Base-by-base conservation (phyloP, 1,139 yeast species). In the Petasospora fabianii region DNA sequence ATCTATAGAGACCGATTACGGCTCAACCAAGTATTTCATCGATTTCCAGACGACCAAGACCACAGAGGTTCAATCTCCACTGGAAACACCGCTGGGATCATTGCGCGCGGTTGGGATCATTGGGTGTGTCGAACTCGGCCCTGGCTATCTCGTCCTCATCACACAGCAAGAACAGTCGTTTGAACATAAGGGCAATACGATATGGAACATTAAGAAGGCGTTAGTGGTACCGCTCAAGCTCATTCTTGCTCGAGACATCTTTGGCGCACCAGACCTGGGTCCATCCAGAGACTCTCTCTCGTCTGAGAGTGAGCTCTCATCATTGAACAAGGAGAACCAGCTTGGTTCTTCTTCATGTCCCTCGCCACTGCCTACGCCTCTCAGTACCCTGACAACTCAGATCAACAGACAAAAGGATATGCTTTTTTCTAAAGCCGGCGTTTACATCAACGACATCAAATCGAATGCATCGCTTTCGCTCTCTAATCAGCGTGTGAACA, bases 61-160 rank as follows among this genome's bases (percentile, higher is more conserved):
- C 22, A 9, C 16, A 22, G 13, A 31, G 17, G 13, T 16, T n/a
- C 26, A 13, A 6, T 5, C 8, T n/a, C 10, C 15, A 4, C 12
- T 5, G 9, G 26, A 20, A 6, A 15, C 32, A 5, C 12, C 13
- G 5, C 8, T 30, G 17, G 16, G 24, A 6, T 13, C 18, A 7
- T 4, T 31, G 9, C 18, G n/a, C 9, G 40, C 37, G 2, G 13
- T 36, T 9, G 54, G 53, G 5, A 34, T 60, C 4, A 34, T 59
- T 11, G 64, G 65, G 0, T 36, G 42, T 27, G 50, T 54, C 16
- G 45, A 39, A 13, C 30, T 60, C 10, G 58, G 59, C 3, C 53
- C 54, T 1, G 62, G 62, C 1, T 57, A 50, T 36, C 46, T 61
- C 16, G 35, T 59, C 0, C 42, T 54, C 27, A 53, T 56, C n/a